Conservation (phyloP, 768 basidiomycete genomes). For the Ephemerocybe angulata region DNA sequence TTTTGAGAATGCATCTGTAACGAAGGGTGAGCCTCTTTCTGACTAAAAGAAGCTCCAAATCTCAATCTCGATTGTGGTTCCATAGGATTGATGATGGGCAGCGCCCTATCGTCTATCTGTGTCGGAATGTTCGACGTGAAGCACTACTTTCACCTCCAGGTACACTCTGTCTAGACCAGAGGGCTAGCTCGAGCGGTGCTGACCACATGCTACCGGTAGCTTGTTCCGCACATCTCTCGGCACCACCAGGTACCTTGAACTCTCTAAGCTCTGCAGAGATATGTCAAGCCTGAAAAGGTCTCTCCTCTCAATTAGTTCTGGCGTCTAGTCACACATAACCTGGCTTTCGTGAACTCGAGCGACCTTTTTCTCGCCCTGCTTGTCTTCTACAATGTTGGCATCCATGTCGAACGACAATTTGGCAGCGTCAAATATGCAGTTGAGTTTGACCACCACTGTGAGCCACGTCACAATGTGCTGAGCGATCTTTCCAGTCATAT, state of each 20-base stretch:
- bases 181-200: slow-evolving; percentile 1
- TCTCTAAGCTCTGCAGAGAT: background rate
- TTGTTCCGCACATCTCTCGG: slow-evolving; percentile 85
- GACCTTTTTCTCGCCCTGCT: slow-evolving; percentile 78
- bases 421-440: slow-evolving; percentile 86
- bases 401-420: slow-evolving; percentile 79
- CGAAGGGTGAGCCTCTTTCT: slow-evolving; percentile 56
- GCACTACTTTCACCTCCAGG: slow-evolving; percentile 84
- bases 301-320: slow-evolving; percentile 67
- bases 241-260: slow-evolving; percentile 70
- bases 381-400: slow-evolving; percentile 64
- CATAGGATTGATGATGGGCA: slow-evolving; percentile 72
- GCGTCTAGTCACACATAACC: slow-evolving; percentile 70
- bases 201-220: slow-evolving; percentile 34
- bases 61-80: background rate
- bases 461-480: no score
- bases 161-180: slow-evolving; percentile 23
- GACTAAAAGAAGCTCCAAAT: background rate
- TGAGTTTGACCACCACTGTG: slow-evolving; percentile 33
- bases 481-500: slow-evolving; percentile 76
- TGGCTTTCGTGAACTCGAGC: slow-evolving; percentile 80
- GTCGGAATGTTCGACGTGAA: slow-evolving; percentile 83
- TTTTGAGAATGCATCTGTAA: slow-evolving; percentile 79
- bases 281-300: slow-evolving; percentile 11
- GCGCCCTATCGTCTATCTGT: slow-evolving; percentile 68